phyloP scores from a whole-genome alignment of 805 yeast genomes.

The Cyberlindnera euphorbiae region DNA sequence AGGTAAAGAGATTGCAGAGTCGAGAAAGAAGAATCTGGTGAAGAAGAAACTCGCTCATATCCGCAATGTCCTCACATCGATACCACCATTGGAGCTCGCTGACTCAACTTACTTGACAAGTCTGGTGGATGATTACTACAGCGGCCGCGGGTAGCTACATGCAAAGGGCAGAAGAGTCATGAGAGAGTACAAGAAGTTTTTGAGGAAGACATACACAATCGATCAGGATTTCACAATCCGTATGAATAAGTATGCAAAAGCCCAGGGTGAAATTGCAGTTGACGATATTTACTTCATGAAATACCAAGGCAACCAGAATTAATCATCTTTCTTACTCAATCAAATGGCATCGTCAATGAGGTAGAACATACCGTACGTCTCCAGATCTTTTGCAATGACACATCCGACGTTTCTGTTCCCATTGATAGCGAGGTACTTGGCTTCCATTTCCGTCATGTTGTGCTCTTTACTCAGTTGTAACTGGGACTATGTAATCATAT shows the following conservation, averaged over 20 bases:
- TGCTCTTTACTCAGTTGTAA: constrained; percentile 1
- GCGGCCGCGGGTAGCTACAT: background rate
- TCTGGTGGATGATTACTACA: constrained; percentile 13
- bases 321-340: background rate
- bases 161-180: constrained; percentile 4
- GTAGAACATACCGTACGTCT: constrained; percentile 16
- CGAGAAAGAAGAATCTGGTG: constrained; percentile 19
- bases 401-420: constrained; percentile 29
- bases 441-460: constrained; percentile 11
- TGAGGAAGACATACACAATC: constrained; percentile 19
- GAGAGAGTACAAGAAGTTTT: constrained; percentile 22
- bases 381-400: constrained; percentile 33
- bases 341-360: constrained; percentile 2
- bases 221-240: constrained; percentile 13
- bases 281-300: constrained; percentile 7
- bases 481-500: background rate
- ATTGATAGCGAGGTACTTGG: constrained; percentile 29
- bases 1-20: constrained; percentile 21
- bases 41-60: constrained; percentile 20
- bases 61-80: constrained; percentile 8
- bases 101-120: constrained; percentile 16
- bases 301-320: background rate
- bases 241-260: constrained; percentile 20
- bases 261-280: constrained; percentile 7
- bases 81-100: constrained; percentile 21